phyloP scores from a whole-genome alignment of 1,284 basidiomycete genomes.

The Golubevia pallescens region DNA sequence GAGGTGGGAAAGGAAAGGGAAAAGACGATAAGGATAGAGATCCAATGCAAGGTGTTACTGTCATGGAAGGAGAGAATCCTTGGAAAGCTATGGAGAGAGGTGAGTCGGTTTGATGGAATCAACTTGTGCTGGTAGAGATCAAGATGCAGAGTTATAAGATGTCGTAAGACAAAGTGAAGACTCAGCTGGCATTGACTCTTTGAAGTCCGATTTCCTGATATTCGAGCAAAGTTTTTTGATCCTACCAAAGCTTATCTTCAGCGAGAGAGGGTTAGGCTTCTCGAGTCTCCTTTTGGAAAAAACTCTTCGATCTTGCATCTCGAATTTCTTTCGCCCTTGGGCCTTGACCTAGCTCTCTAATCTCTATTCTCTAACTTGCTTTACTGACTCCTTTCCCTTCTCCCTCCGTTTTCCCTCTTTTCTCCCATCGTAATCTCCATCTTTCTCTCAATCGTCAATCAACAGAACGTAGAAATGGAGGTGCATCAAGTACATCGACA shows the following conservation, averaged over 20 bases:
- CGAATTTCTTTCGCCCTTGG: too few relatives aligned
- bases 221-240: too few relatives aligned
- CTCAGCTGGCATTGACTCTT: slow-evolving; percentile 20
- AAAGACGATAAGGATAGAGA: slow-evolving; percentile 37
- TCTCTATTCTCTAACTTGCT: slow-evolving; percentile 14
- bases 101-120: background rate
- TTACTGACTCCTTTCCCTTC: slow-evolving; percentile 15
- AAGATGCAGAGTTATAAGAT: too few relatives aligned
- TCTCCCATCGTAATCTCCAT: slow-evolving; percentile 27
- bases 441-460: too few relatives aligned
- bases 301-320: too few relatives aligned
- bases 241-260: too few relatives aligned
- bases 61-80: slow-evolving; percentile 10
- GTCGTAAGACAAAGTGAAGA: slow-evolving; percentile 22
- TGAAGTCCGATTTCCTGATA: too few relatives aligned
- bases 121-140: too few relatives aligned
- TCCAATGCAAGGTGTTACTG: slow-evolving; percentile 26
- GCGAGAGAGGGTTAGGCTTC: too few relatives aligned
- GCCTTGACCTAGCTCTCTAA: background rate
- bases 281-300: too few relatives aligned
- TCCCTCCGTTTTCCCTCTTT: background rate
- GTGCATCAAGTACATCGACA: slow-evolving; percentile 66
- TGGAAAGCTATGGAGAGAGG: slow-evolving; percentile 9
- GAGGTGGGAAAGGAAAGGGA: slow-evolving; percentile 29
- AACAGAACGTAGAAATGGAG: slow-evolving; percentile 23